Conservation (phyloP, 192 early-diverging fungal genomes). For the Mortierella hygrophila region DNA sequence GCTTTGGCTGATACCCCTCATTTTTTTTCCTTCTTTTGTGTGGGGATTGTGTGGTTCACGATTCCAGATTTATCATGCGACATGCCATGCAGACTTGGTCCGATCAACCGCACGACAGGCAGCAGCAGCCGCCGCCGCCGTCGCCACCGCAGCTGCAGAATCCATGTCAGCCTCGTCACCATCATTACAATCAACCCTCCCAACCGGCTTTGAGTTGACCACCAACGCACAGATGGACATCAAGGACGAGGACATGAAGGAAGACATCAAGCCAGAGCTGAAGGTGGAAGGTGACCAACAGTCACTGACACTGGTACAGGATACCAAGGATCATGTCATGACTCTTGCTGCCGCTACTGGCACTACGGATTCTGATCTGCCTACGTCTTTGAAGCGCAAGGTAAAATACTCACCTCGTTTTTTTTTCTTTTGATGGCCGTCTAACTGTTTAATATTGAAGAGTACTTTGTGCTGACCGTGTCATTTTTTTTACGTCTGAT, state of each 20-base stretch:
- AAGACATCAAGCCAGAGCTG: slow-evolving; percentile 1
- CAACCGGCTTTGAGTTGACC: not conserved
- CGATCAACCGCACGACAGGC: slow-evolving; percentile 45
- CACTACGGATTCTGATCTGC: slow-evolving; percentile 1
- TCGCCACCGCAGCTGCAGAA: slow-evolving; percentile 12
- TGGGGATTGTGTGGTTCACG: too few relatives aligned
- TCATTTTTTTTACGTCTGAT: not conserved
- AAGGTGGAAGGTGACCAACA: not conserved
- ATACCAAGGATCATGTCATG: slow-evolving; percentile 41
- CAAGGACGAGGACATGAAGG: slow-evolving; percentile 14
- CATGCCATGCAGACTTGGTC: slow-evolving; percentile 67
- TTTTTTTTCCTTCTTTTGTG: not conserved
- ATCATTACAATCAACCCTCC: not conserved
- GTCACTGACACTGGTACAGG: not conserved
- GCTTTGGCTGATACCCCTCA: slow-evolving; percentile 31
- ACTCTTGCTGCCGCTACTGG: not conserved
- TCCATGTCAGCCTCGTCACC: not conserved
- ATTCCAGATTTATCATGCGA: slow-evolving; percentile 69
- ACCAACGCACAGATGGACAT: not conserved
- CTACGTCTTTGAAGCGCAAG: slow-evolving; percentile 44
- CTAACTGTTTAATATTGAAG: not conserved
- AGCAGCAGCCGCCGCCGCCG: not conserved
- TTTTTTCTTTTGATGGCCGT: too few relatives aligned
- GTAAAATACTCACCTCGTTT: slow-evolving; percentile 7
- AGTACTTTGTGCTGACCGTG: not conserved